A percentile compares a stretch with the other conserved stretches of the same genome.
phyloP scores from a whole-genome alignment of 2,329 filamentous ascomycete species.

The Cladophialophora chaetospira region DNA sequence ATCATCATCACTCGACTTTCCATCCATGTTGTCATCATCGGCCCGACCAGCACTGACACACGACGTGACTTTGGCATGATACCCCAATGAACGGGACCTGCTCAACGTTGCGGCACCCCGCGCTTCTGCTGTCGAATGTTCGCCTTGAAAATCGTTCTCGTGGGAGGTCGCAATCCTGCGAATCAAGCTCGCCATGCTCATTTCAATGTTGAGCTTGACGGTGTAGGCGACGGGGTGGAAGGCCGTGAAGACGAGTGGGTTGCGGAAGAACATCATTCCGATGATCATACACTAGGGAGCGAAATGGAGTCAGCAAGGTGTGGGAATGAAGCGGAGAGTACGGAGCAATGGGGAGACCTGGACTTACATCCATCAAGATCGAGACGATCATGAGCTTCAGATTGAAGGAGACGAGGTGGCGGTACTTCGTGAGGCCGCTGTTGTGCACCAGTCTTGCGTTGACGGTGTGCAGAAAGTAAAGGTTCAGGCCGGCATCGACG shows the following conservation, averaged over 20 bases:
- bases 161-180: slow-evolving; percentile 43
- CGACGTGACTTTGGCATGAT: too few relatives aligned
- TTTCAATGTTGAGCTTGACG: slow-evolving; percentile 50
- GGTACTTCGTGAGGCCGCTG: slow-evolving; percentile 46
- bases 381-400: background rate
- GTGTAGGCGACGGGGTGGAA: slow-evolving; percentile 35
- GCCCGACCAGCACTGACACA: too few relatives aligned
- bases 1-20: too few relatives aligned
- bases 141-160: too few relatives aligned
- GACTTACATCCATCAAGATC: background rate
- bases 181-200: slow-evolving; percentile 48
- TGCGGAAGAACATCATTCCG: slow-evolving; percentile 32
- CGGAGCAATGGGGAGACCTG: background rate
- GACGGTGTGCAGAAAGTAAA: slow-evolving; percentile 53
- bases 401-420: slow-evolving; percentile 18
- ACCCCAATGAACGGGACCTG: too few relatives aligned
- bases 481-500: slow-evolving; percentile 56
- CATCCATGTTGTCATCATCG: too few relatives aligned
- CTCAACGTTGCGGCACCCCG: too few relatives aligned
- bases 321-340: background rate
- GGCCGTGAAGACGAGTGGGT: slow-evolving; percentile 6
- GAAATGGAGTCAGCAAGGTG: too few relatives aligned
- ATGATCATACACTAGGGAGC: slow-evolving; percentile 34
- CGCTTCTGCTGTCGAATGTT: too few relatives aligned
- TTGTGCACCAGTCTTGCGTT: slow-evolving; percentile 42